A percentile compares a stretch with the other conserved stretches of the same genome.
Conservation (phyloP, 768 basidiomycete species). For the Naganishia randhawae region DNA sequence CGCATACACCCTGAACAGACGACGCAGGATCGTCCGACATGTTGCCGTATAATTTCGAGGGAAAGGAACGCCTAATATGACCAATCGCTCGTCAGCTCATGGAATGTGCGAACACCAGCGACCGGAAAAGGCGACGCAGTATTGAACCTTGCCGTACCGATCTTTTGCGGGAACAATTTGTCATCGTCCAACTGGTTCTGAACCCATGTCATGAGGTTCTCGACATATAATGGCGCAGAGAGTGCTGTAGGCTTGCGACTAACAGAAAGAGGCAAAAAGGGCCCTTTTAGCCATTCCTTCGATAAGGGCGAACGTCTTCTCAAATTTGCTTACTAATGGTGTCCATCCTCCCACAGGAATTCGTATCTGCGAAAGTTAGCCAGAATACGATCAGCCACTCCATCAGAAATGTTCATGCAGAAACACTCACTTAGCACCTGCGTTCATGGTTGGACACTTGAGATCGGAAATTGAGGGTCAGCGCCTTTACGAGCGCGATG, state of each 20-base stretch:
- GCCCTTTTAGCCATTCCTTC: too few relatives aligned
- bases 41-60: conserved; percentile 84
- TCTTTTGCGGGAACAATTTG: conserved; percentile 85
- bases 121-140: not conserved
- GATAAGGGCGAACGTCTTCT: too few relatives aligned
- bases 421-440: conserved; percentile 43
- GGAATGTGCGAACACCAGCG: too few relatives aligned
- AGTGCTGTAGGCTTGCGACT: conserved; percentile 49
- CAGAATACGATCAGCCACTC: not conserved
- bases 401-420: not conserved
- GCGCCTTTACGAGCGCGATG: not conserved
- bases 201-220: conserved; percentile 98
- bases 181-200: conserved; percentile 90
- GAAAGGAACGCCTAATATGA: conserved; percentile 74
- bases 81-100: not conserved
- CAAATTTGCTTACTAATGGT: conserved; percentile 49
- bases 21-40: conserved; percentile 82
- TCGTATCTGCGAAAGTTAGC: conserved; percentile 36
- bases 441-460: conserved; percentile 51
- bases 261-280: too few relatives aligned
- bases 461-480: not conserved
- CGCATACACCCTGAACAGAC: conserved; percentile 93
- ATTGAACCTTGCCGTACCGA: too few relatives aligned
- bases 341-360: conserved; percentile 51
- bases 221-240: conserved; percentile 71